Base-by-base conservation (phyloP, 2,329 filamentous ascomycete species). In the Colletotrichum camelliae region DNA sequence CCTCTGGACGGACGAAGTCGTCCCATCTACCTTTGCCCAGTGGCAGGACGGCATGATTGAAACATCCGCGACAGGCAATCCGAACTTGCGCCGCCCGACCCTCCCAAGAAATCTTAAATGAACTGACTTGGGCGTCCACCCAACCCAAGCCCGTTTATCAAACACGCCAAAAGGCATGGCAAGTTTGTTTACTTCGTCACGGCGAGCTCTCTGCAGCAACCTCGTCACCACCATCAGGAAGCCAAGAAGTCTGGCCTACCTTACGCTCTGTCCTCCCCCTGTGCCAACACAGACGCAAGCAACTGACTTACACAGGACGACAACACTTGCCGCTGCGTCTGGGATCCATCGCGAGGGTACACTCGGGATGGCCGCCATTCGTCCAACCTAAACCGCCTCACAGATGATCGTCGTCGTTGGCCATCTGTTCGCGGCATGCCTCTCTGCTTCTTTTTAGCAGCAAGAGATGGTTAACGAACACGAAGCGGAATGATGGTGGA, bases 71-170 rank as follows among this genome's bases (percentile, higher is more conserved):
- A 39, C 18, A 52, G n/a, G 24, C 67, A 35, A 64, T 72, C 68
- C 62, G 72, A 72, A 64, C 55, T 67, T 61, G n/a, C n/a, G n/a
- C 18, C 29, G 58, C 27, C n/a, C 58, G 18, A 37, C 33, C 24
- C 21, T 21, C 8, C n/a, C 31, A 57, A 31, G 31, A 74, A 75
- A 72, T 62, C 67, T 66, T 62, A 67, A 67, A 72, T 67, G 35
- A 31, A 55, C 72, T 62, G 72, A 75, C 61, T 67, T 67, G 60
- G 24, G 9, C 72, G 24, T 55, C 61, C 21, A 21, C 21, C 21
- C 67, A 62, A 21, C 21, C 21, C 67, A 62, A 61, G 67, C 24
- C 60, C 60, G 48, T 9, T 65, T 9, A 48, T 75, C 64, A 68
- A 64, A 68, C 72, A 61, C 29, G 60, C 67, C 72, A 65, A 70